Percentiles rank a stretch among this genome's conserved stretches.
These are phyloP conservation scores for Fusarium circinatum DNA, from an alignment of 2,329 filamentous ascomycete genomes.

Conservation along the genomic window DNA sequence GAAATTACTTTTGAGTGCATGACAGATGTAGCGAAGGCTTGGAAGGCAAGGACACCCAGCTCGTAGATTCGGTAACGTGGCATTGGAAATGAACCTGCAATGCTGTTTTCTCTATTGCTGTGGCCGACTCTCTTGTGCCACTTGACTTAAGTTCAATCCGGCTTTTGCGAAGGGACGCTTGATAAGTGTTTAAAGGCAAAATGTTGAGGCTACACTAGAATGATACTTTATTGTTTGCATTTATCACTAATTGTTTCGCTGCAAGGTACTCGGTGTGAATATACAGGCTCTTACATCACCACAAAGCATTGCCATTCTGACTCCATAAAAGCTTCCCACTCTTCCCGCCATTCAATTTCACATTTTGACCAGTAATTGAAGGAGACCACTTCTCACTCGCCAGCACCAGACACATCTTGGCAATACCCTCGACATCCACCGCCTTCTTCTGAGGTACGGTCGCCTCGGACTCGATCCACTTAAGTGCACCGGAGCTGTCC, in stretches of 20 bases:
- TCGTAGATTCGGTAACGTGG: fast-evolving
- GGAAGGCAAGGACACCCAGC: neutral
- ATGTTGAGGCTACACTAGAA: no score
- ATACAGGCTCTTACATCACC: no score
- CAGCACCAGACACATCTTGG: neutral
- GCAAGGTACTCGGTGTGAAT: no score
- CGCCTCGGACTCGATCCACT: neutral
- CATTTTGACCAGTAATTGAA: neutral
- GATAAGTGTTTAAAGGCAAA: no score
- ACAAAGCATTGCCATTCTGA: neutral
- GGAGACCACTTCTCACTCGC: neutral
- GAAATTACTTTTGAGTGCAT: neutral
- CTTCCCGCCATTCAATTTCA: fast-evolving
- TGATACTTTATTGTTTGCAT: no score
- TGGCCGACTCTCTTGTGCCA: no score
- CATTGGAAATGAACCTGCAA: fast-evolving
- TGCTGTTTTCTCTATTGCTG: no score
- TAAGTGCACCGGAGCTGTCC: neutral
- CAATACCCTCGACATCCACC: neutral
- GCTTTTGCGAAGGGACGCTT: no score
- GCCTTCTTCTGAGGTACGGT: neutral
- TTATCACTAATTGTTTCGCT: no score
- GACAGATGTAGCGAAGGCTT: neutral
- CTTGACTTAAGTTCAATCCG: no score
- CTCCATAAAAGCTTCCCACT: neutral